Base-by-base conservation (phyloP, 2,329 filamentous ascomycete species). In the Epichloe hybrida region DNA sequence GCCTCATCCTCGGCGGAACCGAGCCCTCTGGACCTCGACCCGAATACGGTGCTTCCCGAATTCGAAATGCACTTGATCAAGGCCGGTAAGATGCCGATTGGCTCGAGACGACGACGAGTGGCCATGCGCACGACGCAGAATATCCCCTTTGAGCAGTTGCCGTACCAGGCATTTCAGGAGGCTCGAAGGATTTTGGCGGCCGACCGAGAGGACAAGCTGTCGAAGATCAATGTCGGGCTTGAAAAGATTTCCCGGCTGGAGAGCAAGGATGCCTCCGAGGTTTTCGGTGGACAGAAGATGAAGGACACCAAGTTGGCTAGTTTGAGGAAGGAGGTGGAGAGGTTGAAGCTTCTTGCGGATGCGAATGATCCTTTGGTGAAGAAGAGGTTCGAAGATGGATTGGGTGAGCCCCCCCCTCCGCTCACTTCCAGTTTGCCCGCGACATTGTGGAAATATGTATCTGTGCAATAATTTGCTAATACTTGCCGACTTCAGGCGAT, bases 91-190 rank as follows among this genome's bases (percentile, higher is more conserved):
- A 75, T 79, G 54, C 88, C 88, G 49, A 73, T 95, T 60, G 90
- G 90, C 48, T 95, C 89, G 44, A 82, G 90, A 59, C 81, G 90
- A 73, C 84, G 90, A 55, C 84, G 91, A 64, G 79, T 81, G 31
- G 86, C 86, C 31, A 67, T 90, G 54, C 80, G 76, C 61, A 79
- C 72, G 59, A 77, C 72, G 38, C 70, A 76, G 55, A 77, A 84
- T 60, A 72, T 95, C 47, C 88, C 90, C 27, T 96, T 98, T 64
- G 88, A 95, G 72, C 86, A 91, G 64, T 73, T 98, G 58, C 93
- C 93, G 17, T 98, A 94, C 71, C 91, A 97, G 75, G 93, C 88
- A 69, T 98, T 97, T 72, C 93, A 98, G 70, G 90, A 96, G 71
- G 93, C 93, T 40, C 81, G 90, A 55, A 87, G 88, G 65, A 70